Percentiles rank a stretch among this genome's conserved stretches.
Conservation (phyloP, 140 eudicot genomes). For the Bidens hawaiensis region DNA sequence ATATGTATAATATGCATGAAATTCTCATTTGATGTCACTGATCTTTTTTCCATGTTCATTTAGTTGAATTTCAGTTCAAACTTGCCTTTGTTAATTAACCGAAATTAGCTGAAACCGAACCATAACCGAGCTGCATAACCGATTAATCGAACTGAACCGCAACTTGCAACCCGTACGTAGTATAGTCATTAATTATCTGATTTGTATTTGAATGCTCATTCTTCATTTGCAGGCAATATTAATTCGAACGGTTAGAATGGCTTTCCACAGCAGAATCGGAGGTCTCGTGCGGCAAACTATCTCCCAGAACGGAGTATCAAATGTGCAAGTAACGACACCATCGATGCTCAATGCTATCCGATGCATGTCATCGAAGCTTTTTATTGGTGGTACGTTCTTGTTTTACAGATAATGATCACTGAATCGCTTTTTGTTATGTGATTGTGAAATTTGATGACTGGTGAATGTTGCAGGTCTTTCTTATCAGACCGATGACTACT, state of each 20-base stretch:
- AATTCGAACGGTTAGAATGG: conserved; percentile 36
- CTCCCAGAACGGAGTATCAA: conserved; percentile 18
- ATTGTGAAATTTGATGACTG: neutral
- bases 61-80: too few relatives aligned
- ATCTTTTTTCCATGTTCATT: too few relatives aligned
- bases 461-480: neutral
- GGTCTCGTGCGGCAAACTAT: conserved; percentile 22
- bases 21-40: too few relatives aligned
- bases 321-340: conserved; percentile 1
- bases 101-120: too few relatives aligned
- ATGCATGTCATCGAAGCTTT: neutral
- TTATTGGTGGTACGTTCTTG: neutral
- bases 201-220: too few relatives aligned
- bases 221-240: neutral
- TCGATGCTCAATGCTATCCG: neutral
- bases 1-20: too few relatives aligned
- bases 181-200: too few relatives aligned
- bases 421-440: neutral
- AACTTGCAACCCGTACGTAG: too few relatives aligned
- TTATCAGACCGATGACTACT: neutral
- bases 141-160: too few relatives aligned
- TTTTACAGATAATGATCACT: neutral
- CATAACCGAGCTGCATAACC: too few relatives aligned
- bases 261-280: conserved; percentile 60
- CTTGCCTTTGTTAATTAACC: too few relatives aligned